phyloP scores from a whole-genome alignment of 2,329 filamentous ascomycete species.

The Penicillium sclerotiorum region DNA sequence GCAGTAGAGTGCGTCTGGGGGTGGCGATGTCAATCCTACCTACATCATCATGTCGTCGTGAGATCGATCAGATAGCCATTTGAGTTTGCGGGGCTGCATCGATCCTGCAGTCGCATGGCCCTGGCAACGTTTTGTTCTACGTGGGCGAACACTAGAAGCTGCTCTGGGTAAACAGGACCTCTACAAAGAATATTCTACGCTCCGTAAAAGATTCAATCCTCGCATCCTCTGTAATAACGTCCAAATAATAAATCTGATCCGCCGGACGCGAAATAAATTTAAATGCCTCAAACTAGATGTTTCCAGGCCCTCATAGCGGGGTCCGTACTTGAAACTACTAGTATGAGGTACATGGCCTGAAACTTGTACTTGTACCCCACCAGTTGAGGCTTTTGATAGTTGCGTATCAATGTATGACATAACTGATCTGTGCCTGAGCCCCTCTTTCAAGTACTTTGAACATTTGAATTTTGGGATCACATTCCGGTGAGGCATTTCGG shows the following conservation, averaged over 20 bases:
- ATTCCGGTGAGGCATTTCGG: slow-evolving; percentile 25
- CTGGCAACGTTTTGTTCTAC: background rate
- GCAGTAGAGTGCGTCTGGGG: no score
- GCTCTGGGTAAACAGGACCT: no score
- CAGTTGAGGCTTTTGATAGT: slow-evolving; percentile 15
- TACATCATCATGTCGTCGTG: background rate
- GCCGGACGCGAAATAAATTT: slow-evolving; percentile 1
- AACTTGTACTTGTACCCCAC: no score
- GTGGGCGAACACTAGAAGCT: no score
- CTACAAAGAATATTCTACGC: no score
- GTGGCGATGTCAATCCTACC: background rate
- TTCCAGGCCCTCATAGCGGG: background rate
- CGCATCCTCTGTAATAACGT: no score
- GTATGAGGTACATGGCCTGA: no score
- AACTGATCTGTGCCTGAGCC: slow-evolving; percentile 11
- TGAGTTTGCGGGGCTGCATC: background rate
- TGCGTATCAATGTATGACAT: slow-evolving; percentile 9
- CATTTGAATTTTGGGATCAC: no score
- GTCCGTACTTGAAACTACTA: background rate
- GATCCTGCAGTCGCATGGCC: background rate
- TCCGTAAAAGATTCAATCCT: no score
- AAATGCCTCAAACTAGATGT: background rate
- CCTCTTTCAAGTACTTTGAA: slow-evolving; percentile 8
- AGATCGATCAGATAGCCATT: background rate
- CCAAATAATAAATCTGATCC: no score